phyloP scores from a whole-genome alignment of 305 asterid species.

The Plantago coronopus region DNA sequence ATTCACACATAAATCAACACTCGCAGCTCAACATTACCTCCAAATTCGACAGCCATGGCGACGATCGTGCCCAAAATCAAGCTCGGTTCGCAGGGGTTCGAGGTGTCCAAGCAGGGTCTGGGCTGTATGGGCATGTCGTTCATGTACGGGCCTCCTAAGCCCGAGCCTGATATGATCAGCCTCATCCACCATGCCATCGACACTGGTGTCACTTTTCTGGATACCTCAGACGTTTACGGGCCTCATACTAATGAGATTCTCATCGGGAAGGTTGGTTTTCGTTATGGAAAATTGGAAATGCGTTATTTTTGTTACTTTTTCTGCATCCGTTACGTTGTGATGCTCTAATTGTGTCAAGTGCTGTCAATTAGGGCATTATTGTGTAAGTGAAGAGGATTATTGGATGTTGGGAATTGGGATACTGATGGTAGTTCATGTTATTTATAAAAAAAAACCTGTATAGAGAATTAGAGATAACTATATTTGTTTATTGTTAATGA shows the following conservation, averaged over 20 bases:
- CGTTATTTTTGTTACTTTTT: neutral
- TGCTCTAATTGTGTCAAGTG: too few species aligned
- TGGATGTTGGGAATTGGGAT: too few species aligned
- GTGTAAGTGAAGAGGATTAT: too few species aligned
- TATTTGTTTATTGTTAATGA: too few species aligned
- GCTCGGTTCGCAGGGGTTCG: conserved; percentile 44
- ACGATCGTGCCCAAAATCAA: conserved; percentile 5
- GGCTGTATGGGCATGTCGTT: conserved; percentile 51
- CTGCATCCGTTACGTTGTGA: too few species aligned
- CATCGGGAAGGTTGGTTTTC: conserved; percentile 25
- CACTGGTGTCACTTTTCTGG: conserved; percentile 43
- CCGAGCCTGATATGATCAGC: conserved; percentile 42
- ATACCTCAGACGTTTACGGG: conserved; percentile 43
- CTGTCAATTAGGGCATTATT: too few species aligned
- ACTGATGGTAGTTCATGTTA: too few species aligned
- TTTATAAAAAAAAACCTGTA: too few species aligned
- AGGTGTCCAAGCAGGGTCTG: conserved; percentile 46
- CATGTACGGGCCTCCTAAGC: conserved; percentile 39
- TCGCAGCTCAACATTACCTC: too few species aligned
- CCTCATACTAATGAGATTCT: conserved; percentile 43
- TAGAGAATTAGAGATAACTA: too few species aligned
- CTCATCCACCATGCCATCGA: conserved; percentile 40
- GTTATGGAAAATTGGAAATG: too few species aligned
- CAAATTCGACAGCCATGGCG: conserved; percentile 1
- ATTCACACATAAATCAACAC: too few species aligned